Evolutionary conservation across 148 eudicot species (phyloP).

Genomic region (Pouteria glomerata): DNA sequence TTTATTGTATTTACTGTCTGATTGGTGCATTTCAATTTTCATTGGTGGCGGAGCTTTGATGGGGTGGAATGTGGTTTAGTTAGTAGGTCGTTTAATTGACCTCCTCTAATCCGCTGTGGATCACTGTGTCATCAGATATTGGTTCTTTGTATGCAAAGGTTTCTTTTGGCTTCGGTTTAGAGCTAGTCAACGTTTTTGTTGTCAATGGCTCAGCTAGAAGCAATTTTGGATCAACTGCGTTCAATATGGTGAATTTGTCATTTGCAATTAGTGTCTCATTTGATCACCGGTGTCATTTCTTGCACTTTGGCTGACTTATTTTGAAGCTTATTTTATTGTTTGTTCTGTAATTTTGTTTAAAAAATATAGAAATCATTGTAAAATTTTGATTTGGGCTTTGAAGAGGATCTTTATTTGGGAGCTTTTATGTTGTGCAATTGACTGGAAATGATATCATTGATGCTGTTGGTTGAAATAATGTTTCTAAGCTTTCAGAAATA

Average conservation of each 20-base stretch:
- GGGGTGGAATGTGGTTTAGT: no score
- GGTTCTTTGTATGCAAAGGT: neutral
- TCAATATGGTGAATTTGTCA: neutral
- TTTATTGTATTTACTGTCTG: conserved; percentile 33
- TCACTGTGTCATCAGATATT: neutral
- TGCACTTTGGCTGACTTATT: neutral
- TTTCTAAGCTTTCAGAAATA: no score
- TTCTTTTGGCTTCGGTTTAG: neutral
- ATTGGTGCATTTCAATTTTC: conserved; percentile 30
- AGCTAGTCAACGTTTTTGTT: neutral
- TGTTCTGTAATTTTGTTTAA: neutral
- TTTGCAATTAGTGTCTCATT: neutral
- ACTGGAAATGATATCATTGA: no score
- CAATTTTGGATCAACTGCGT: neutral
- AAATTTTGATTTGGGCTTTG: no score
- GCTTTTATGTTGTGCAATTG: no score
- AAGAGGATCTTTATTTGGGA: no score
- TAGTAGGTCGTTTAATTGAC: conserved; percentile 37
- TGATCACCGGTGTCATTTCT: neutral
- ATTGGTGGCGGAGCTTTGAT: neutral
- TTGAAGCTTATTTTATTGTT: neutral
- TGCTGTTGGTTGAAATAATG: no score
- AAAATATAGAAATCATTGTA: no score
- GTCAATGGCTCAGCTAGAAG: neutral
- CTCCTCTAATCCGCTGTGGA: neutral